These are phyloP conservation scores for Silene latifolia DNA, from an alignment of 148 eudicot genomes.

Conservation along the genomic window DNA sequence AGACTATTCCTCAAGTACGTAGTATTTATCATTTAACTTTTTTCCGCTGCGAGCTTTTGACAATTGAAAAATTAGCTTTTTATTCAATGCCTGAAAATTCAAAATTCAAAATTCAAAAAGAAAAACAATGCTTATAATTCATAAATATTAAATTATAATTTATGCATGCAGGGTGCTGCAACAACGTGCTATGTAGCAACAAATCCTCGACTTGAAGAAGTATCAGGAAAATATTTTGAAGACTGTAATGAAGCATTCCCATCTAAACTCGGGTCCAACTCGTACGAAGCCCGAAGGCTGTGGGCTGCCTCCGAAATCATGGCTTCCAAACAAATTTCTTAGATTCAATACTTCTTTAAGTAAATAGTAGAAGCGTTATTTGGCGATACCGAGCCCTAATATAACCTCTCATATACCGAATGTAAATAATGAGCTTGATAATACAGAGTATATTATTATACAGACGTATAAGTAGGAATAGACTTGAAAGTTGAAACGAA, in stretches of 20 bases:
- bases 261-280: conserved; percentile 58
- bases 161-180: conserved; percentile 61
- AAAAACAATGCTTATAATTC: neutral
- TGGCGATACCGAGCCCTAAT: too few relatives aligned
- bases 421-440: too few relatives aligned
- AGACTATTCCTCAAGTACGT: conserved; percentile 91
- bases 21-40: neutral
- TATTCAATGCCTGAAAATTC: neutral
- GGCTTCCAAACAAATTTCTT: conserved; percentile 28
- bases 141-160: neutral
- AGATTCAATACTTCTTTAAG: neutral
- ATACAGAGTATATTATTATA: too few relatives aligned
- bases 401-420: too few relatives aligned
- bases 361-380: too few relatives aligned
- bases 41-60: neutral
- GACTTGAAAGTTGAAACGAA: too few relatives aligned
- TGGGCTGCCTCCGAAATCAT: conserved; percentile 68
- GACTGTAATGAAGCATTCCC: conserved; percentile 73
- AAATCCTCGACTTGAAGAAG: conserved; percentile 35
- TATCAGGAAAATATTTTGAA: conserved; percentile 66
- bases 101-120: neutral
- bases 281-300: conserved; percentile 46
- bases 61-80: neutral
- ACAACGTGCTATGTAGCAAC: conserved; percentile 85
- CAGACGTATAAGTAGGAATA: too few relatives aligned